Conservation (phyloP, 2,329 filamentous ascomycete species). For the Microsporum audouinii region DNA sequence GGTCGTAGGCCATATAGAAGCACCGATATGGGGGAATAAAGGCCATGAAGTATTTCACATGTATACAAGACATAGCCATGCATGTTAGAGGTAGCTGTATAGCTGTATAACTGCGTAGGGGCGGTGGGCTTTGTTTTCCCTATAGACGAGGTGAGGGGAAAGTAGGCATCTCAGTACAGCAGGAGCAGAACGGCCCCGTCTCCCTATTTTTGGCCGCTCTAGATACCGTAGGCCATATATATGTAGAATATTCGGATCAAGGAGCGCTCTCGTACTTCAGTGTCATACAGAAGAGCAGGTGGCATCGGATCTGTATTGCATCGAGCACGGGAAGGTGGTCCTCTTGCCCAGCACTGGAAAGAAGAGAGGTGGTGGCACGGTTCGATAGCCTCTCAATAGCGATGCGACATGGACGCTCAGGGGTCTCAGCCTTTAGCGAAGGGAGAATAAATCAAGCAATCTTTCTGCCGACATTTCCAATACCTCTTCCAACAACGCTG, state of each 20-base stretch:
- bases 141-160: neutral
- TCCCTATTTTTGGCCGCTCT: neutral
- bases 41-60: neutral
- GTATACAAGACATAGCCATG: neutral
- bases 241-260: neutral
- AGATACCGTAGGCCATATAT: neutral
- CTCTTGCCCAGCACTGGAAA: neutral
- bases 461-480: slow-evolving; percentile 91
- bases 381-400: neutral
- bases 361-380: neutral
- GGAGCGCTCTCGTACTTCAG: neutral
- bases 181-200: neutral
- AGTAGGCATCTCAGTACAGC: neutral
- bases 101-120: neutral
- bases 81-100: neutral
- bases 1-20: neutral
- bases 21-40: neutral
- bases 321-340: neutral
- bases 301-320: neutral
- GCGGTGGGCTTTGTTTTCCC: neutral
- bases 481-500: slow-evolving; percentile 82
- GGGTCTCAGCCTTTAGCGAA: neutral
- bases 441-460: slow-evolving; percentile 44
- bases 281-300: neutral
- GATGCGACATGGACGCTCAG: neutral